Evolutionary conservation across 2,329 filamentous ascomycete genomes (phyloP), one percentile per base, ranked within the genome.

Genomic region (Parascedosporium putredinis): DNA sequence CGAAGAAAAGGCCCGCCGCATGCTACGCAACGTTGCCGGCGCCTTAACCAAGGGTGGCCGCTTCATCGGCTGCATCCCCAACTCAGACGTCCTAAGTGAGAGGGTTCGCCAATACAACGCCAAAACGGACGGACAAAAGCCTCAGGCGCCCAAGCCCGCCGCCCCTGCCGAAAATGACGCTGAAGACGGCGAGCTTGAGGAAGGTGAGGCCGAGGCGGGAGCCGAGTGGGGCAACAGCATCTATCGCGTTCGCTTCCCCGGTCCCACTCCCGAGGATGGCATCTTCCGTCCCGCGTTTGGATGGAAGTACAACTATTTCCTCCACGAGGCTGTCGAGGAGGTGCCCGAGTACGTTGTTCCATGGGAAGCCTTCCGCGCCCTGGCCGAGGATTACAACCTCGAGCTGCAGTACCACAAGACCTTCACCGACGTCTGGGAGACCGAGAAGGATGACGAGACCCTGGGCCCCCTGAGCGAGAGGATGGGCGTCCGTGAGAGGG

Each of bases 301-400:
- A 46, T 97, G 93, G 90, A 95, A 93, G 66, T 98, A 98, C 70
- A 95, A 82, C 62, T 98, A 95, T 72, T 95, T 89, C 65, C 81
- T 98, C 51, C 84, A 93, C 59, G 93, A 98, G 68, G 93, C 93
- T 0, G 93, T 98, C 18, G 91, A 97, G 64, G 87, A 90, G 62
- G 88, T 95, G 6, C 91, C 93, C 2, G 93, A 98, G 69, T 98
- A 95, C 63, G 91, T 98, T 1, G 93, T 98, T 1, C 93, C 93
- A 0, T 98, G 93, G 91, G 90, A 95, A 64, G 90, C 89, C 1
- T 97, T 98, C 71, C 87, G 93, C 68, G 90, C 88, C 23, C 72
- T 97, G 59, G 93, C 93, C 16, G 90, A 96, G 63, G 90, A 97
- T 62, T 98, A 91, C 73, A 96, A 96, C 59, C 79, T 98, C 5